Base-by-base conservation (phyloP, 306 rosid species). In the Vigna radiata region DNA sequence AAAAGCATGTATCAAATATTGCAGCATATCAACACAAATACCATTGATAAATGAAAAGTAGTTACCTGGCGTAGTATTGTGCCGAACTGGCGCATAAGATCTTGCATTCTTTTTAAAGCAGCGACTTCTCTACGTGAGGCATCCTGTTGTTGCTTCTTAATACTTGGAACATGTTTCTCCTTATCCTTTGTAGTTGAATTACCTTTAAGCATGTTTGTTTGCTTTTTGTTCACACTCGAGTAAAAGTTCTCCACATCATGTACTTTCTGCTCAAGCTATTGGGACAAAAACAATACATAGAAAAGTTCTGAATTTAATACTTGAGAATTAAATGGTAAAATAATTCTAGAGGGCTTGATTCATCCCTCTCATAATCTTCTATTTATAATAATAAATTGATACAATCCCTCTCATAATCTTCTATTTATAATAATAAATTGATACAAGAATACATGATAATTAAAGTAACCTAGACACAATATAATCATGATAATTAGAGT, bases 101-200 rank as follows among this genome's bases (percentile, higher is more conserved):
- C 98, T 77, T 87, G 97, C 97, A 94, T 90, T 90, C 98, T 87
- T 90, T 94, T 91, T 23, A 87, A 69, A 74, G 97, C 87, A 79
- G 90, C 97, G 3, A 85, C 90, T 85, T 91, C 96, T 85, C 94
- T 89, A 37, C 82, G 89, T 19, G 93, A 76, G 72, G 91, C 91
- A 8, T 94, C 97, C 69, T 83, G 94, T 52, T 87, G 91, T 76
- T 90, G 96, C 91, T 85, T 94, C 85, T 84, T 91, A 68, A 89
- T 78, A 79, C 97, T 88, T 13, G 93, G 92, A 46, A 90, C 74
- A 83, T 85, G 88, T 74, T 83, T 91, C 37, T 89, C 96, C 76
- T 87, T 89, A 50, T 91, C 94, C 88, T 91, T 90, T 27, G 54
- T 72, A 44, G 65, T 82, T 11, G 88, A 81, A 80, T 89, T 84